phyloP scores from a whole-genome alignment of 1,284 basidiomycete genomes.

The Cutaneotrichosporon arboriforme region DNA sequence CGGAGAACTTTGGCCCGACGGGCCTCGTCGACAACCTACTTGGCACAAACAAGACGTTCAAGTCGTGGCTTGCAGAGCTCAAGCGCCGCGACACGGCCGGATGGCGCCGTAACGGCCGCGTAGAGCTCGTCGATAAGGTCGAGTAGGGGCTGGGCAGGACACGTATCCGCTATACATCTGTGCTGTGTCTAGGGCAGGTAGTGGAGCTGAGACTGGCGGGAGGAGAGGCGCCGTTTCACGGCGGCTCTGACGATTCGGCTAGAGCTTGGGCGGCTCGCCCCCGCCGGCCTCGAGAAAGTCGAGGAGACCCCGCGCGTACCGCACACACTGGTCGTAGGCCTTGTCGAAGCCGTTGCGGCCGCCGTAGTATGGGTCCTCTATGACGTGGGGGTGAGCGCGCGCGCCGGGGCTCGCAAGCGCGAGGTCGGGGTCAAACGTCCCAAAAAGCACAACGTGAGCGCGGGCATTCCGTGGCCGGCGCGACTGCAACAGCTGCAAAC shows the following conservation, averaged over 20 bases:
- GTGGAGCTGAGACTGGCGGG: too few relatives aligned
- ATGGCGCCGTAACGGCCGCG: conserved; percentile 1
- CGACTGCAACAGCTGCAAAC: conserved; percentile 43
- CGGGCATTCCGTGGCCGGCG: conserved; percentile 34
- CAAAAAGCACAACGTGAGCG: conserved; percentile 36
- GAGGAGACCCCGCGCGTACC: conserved; percentile 43
- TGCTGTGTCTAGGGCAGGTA: too few relatives aligned
- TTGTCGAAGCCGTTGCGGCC: conserved; percentile 47
- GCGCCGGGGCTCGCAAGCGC: conserved; percentile 21
- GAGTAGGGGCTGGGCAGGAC: too few relatives aligned
- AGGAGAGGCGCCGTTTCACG: too few relatives aligned
- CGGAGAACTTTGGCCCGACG: conserved; percentile 18
- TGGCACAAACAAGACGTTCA: conserved; percentile 13
- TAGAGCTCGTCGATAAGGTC: too few relatives aligned
- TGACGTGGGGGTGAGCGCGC: conserved; percentile 15
- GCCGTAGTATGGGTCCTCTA: conserved; percentile 49
- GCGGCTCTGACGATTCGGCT: too few relatives aligned
- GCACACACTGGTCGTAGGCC: conserved; percentile 48
- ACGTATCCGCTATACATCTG: too few relatives aligned
- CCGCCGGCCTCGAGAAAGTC: conserved; percentile 35
- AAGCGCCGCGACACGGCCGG: conserved; percentile 11
- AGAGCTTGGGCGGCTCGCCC: conserved; percentile 17
- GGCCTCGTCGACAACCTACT: conserved; percentile 14
- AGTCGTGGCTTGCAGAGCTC: conserved; percentile 17
- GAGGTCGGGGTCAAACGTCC: conserved; percentile 34